Conservation (phyloP, 129 eudicot genomes). For the Arctium minus region DNA sequence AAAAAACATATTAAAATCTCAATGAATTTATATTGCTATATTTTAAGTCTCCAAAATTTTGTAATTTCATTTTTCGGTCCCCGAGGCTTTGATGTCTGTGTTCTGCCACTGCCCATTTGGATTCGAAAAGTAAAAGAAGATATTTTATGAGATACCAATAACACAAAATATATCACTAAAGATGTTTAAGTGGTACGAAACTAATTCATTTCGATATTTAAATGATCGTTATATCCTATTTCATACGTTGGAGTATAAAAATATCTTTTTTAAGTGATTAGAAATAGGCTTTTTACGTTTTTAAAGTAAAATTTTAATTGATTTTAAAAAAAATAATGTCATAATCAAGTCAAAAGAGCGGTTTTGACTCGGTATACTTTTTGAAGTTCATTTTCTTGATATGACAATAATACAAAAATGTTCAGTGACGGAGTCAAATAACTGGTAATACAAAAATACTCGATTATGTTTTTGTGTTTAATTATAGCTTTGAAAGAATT, state of each 20-base stretch:
- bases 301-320: not conserved
- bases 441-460: not conserved
- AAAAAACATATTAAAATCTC: too few species aligned
- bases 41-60: too few species aligned
- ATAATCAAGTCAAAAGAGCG: not conserved
- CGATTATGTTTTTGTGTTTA: not conserved
- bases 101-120: too few species aligned
- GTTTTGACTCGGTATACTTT: not conserved
- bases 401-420: not conserved
- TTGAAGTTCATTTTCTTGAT: not conserved
- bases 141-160: too few species aligned
- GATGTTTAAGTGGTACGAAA: too few species aligned
- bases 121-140: too few species aligned
- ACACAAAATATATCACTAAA: too few species aligned
- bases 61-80: too few species aligned
- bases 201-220: not conserved
- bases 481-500: too few species aligned
- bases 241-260: not conserved
- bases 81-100: too few species aligned
- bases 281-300: not conserved
- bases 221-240: not conserved
- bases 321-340: not conserved
- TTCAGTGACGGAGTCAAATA: not conserved
- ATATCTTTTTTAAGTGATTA: not conserved
- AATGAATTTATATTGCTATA: too few species aligned